Percentiles rank a stretch among this genome's conserved stretches.
These are phyloP conservation scores for Sphagnurus paluster DNA, from an alignment of 1,284 basidiomycete genomes.

Conservation along the genomic window DNA sequence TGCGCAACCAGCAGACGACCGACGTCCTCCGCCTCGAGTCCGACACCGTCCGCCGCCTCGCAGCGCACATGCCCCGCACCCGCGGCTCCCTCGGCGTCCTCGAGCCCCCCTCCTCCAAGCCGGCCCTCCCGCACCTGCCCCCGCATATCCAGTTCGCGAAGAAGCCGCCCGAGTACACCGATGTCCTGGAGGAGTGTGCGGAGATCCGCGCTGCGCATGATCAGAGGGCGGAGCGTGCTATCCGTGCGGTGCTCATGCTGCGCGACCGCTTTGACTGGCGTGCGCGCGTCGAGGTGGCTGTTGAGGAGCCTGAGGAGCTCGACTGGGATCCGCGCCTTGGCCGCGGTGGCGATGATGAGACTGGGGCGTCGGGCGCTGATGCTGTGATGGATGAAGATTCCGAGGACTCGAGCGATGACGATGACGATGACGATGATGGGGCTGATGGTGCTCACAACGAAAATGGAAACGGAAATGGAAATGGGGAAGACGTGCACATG, in stretches of 20 bases:
- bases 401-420: too few relatives aligned
- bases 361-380: too few relatives aligned
- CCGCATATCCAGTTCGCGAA: conserved; percentile 18
- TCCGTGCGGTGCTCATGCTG: conserved; percentile 70
- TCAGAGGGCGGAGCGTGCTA: conserved; percentile 66
- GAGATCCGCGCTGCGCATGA: conserved; percentile 70
- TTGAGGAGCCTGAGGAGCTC: conserved; percentile 73
- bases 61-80: conserved; percentile 64
- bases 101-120: conserved; percentile 19
- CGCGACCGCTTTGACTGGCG: conserved; percentile 79
- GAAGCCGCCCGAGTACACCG: conserved; percentile 47
- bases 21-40: conserved; percentile 70
- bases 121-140: conserved; percentile 1
- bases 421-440: conserved; percentile 25
- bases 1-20: conserved; percentile 75
- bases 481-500: conserved; percentile 25
- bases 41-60: conserved; percentile 64
- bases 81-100: conserved; percentile 59
- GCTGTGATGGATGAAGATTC: too few relatives aligned
- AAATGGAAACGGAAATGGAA: conserved; percentile 29
- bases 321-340: conserved; percentile 59
- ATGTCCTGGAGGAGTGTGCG: conserved; percentile 64
- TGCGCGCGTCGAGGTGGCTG: conserved; percentile 67
- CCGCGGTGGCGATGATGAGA: conserved; percentile 18
- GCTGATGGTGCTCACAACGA: conserved; percentile 32